Conservation (phyloP, 768 basidiomycete genomes). For the Termitomyces titanicus region DNA sequence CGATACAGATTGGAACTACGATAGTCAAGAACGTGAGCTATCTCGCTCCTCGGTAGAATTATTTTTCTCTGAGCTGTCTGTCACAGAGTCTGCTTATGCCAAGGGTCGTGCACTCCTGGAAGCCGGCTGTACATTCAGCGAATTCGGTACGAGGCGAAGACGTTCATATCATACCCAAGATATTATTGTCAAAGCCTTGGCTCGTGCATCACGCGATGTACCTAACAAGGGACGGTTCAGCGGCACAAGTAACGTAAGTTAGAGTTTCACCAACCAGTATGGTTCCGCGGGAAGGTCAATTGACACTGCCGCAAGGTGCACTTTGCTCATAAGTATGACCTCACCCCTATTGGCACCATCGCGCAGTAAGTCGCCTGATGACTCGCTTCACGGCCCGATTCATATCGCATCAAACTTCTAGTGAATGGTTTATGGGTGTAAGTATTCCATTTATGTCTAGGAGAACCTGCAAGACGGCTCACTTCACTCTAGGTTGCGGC, state of each 20-base stretch:
- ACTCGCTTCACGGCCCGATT: not conserved
- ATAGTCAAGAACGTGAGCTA: conserved; percentile 68
- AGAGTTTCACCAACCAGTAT: not conserved
- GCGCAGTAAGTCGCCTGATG: conserved; percentile 61
- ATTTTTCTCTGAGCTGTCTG: not conserved
- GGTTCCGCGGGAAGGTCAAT: conserved; percentile 3
- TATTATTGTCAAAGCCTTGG: conserved; percentile 64
- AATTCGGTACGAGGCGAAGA: conserved; percentile 85
- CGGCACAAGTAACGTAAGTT: conserved; percentile 87
- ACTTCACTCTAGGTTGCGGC: conserved; percentile 65
- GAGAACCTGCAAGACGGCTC: not conserved
- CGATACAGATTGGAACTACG: conserved; percentile 79
- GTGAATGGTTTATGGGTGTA: conserved; percentile 93
- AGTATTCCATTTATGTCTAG: conserved; percentile 19
- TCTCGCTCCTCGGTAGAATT: conserved; percentile 2
- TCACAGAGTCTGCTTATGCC: conserved; percentile 61
- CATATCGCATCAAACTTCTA: conserved; percentile 20
- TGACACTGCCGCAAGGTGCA: conserved; percentile 51
- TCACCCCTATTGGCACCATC: conserved; percentile 75
- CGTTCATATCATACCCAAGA: conserved; percentile 76
- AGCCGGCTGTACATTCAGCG: conserved; percentile 70
- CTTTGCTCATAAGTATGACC: conserved; percentile 71
- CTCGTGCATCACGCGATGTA: conserved; percentile 56
- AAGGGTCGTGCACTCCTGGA: conserved; percentile 67
- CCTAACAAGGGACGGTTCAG: conserved; percentile 51